Evolutionary conservation across 2,329 filamentous ascomycete genomes (phyloP), one percentile per base, ranked within the genome.

Genomic region (Nigrograna mackinnonii): DNA sequence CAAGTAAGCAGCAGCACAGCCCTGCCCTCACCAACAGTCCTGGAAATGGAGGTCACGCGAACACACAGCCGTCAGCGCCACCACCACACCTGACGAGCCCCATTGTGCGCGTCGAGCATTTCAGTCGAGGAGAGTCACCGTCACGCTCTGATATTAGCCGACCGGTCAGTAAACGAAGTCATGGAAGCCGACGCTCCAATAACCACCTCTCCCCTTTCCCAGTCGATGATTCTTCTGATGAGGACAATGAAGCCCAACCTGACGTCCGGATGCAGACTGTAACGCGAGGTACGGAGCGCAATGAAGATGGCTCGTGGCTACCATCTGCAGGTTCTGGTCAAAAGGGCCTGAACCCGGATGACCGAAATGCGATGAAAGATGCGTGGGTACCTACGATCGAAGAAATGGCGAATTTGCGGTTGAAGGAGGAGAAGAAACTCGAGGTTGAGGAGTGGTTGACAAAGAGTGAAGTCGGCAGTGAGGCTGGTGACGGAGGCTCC

Each of bases 371-470:
- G 22, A 56, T 74, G 48, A 62, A 59, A 4, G 60, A 76, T 39
- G 61, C 66, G 13, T 69, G 69, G 34, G 66, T 79, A 4, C 69
- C 69, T 12, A 80, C 72, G 36, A 64, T 79, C 6, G 76, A 78
- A 35, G 77, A 82, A 19, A 63, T 79, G 36, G 70, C 74, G 35
- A 64, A 73, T 32, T 65, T 73, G 43, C 70, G 74, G 37, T 64
- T 73, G 22, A 62, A 72, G 22, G 69, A 73, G 3, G 74, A 79
- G 37, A 79, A 75, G 52, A 79, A 79, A 43, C 67, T 71, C 6
- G 76, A 79, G 39, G 79, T 83, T 22, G 68, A 71, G 38, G 66
- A 72, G 17, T 83, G 79, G 79, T 70, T 80, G 3, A 72, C 64
- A 12, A 69, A 64, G 39, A 72, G 64, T 41, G 66, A 70, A 41